Conservation (phyloP, 352 stramenopile genomes). For the Globisporangium okanoganense region DNA sequence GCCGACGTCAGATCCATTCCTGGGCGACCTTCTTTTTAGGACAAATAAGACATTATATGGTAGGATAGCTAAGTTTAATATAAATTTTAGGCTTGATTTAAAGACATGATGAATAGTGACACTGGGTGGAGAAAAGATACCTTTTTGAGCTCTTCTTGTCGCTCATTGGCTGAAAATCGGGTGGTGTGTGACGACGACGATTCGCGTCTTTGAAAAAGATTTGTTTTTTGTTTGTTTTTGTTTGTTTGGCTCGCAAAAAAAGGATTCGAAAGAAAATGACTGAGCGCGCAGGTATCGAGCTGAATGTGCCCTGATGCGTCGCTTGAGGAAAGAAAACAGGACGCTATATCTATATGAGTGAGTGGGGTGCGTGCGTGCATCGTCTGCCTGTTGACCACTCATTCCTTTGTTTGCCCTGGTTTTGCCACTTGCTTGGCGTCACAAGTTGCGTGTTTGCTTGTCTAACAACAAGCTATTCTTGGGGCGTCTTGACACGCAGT, state of each 20-base stretch:
- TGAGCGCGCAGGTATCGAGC: not conserved
- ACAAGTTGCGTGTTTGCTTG: not conserved
- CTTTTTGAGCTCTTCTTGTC: conserved; percentile 3
- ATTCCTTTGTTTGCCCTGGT: not conserved
- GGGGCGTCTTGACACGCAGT: not conserved
- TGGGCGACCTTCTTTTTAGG: not conserved
- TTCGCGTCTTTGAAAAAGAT: conserved; percentile 6
- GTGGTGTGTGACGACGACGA: conserved; percentile 13
- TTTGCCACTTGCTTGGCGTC: too few relatives aligned
- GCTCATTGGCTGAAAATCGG: conserved; percentile 26
- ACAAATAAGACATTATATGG: too few relatives aligned
- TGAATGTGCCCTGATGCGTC: not conserved
- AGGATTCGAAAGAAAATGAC: conserved; percentile 26
- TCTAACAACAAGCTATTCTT: not conserved
- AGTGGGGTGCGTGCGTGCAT: too few relatives aligned
- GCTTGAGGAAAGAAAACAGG: conserved; percentile 7
- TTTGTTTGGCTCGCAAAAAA: conserved; percentile 10
- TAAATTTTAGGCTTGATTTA: too few relatives aligned
- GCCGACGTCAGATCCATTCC: conserved; percentile 6
- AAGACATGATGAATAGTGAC: conserved; percentile 3
- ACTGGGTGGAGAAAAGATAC: conserved; percentile 17
- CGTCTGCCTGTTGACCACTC: not conserved
- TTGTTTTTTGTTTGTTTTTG: conserved; percentile 14
- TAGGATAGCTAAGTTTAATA: too few relatives aligned
- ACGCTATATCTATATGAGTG: not conserved